A percentile compares a stretch with the other conserved stretches of the same genome.
Evolutionary conservation across 2,329 filamentous ascomycete species (phyloP).

Genomic region (Trichoderma polysporum): DNA sequence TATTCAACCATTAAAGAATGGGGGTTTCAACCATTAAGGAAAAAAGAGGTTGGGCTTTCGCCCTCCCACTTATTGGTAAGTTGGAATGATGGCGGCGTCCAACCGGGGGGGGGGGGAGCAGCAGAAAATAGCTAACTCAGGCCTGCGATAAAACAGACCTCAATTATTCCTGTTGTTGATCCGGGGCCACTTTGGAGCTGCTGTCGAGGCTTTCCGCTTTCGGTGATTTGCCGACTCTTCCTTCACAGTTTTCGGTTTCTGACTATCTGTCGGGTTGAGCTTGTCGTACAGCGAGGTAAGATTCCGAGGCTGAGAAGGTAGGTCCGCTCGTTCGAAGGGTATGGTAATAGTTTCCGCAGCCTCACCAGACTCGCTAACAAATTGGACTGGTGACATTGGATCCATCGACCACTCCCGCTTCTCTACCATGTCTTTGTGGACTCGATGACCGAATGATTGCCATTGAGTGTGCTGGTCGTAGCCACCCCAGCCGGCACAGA

Average conservation of each 20-base stretch:
- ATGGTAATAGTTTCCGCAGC: background rate
- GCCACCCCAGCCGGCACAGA: constrained; percentile 21
- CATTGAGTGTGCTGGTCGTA: constrained; percentile 18
- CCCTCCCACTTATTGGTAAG: background rate
- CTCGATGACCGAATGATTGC: constrained; percentile 15
- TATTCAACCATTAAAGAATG: background rate
- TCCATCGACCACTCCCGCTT: constrained; percentile 4
- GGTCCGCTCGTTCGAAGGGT: background rate
- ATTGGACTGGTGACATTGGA: background rate
- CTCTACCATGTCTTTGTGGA: constrained; percentile 16
- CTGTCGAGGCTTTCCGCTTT: background rate
- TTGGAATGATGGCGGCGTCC: no score
- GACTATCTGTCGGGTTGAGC: background rate
- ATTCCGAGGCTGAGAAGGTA: background rate
- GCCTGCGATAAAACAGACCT: no score
- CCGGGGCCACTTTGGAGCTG: no score
- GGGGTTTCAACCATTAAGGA: background rate
- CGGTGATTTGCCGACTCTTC: background rate
- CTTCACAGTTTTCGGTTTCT: background rate
- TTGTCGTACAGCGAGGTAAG: background rate
- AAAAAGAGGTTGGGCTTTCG: background rate
- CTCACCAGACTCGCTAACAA: background rate
- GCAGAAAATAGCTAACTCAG: no score
- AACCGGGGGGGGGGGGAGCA: no score
- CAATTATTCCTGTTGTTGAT: no score